Evolutionary conservation across 768 basidiomycete species (phyloP).

Genomic region (Lenzites betulinus): DNA sequence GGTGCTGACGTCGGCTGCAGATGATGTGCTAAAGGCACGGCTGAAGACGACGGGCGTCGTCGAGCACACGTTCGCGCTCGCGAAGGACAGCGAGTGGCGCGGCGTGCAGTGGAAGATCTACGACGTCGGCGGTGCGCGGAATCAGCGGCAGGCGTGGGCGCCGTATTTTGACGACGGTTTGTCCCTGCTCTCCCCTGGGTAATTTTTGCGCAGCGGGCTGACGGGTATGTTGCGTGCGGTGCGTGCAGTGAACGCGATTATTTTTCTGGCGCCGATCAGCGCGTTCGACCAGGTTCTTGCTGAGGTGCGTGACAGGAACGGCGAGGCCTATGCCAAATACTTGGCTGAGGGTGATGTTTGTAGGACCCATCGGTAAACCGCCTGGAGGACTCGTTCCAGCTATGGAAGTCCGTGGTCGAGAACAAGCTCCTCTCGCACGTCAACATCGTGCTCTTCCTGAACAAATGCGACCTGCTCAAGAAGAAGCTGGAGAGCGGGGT

Average conservation of each 20-base stretch:
- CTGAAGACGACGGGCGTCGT: conserved; percentile 82
- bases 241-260: conserved; percentile 84
- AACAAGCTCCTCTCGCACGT: conserved; percentile 75
- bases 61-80: conserved; percentile 75
- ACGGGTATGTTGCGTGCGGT: conserved; percentile 1
- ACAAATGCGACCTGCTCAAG: conserved; percentile 80
- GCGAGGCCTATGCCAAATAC: neutral
- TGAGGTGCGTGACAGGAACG: conserved; percentile 51
- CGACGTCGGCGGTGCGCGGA: conserved; percentile 81
- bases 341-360: neutral
- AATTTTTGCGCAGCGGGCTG: conserved; percentile 3
- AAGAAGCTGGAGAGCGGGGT: conserved; percentile 79
- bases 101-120: conserved; percentile 80
- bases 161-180: conserved; percentile 86
- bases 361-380: conserved; percentile 77
- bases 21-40: conserved; percentile 78
- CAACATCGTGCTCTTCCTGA: conserved; percentile 79
- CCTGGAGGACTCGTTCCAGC: conserved; percentile 72
- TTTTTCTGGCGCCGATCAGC: conserved; percentile 87
- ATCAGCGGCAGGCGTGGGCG: conserved; percentile 85
- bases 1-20: conserved; percentile 35
- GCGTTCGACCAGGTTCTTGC: conserved; percentile 83
- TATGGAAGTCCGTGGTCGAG: conserved; percentile 74
- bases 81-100: conserved; percentile 46
- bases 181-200: conserved; percentile 22